A percentile compares a stretch with the other conserved stretches of the same genome.
Conservation (phyloP, 768 basidiomycete species). For the Cystobasidium onofrii region DNA sequence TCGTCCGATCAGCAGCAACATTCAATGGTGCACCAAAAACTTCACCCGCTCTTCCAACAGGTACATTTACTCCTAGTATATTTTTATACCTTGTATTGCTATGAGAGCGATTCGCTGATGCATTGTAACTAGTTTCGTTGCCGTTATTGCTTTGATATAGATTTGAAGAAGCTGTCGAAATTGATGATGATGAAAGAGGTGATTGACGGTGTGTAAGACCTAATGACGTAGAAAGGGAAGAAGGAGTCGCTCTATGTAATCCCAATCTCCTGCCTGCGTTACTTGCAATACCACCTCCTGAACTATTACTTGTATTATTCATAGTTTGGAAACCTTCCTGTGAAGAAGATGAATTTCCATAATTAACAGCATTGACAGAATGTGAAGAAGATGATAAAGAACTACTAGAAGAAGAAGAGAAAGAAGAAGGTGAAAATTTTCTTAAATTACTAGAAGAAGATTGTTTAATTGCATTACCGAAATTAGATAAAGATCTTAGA, state of each 20-base stretch:
- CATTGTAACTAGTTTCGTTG: too few species aligned
- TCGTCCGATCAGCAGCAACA: conserved; percentile 25
- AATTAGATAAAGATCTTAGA: background rate
- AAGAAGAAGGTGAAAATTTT: background rate
- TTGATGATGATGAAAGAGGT: background rate
- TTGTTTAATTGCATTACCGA: background rate
- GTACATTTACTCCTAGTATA: background rate
- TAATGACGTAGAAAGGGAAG: background rate
- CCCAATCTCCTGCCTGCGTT: background rate
- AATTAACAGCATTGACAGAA: background rate
- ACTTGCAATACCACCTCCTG: too few species aligned
- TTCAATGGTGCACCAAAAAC: conserved; percentile 23
- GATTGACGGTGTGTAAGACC: background rate
- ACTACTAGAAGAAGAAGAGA: background rate
- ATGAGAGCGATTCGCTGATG: background rate
- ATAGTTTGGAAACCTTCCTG: background rate
- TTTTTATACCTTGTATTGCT: background rate
- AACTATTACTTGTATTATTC: background rate
- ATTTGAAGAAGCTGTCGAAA: background rate
- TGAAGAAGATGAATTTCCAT: background rate
- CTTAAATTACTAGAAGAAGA: conserved; percentile 4
- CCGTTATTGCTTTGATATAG: background rate
- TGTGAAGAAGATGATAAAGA: background rate
- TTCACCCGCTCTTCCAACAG: conserved; percentile 18
- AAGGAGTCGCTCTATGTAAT: background rate